These are phyloP conservation scores for Diplogelasinospora grovesii DNA, from an alignment of 495 filamentous ascomycete species.

Conservation along the genomic window DNA sequence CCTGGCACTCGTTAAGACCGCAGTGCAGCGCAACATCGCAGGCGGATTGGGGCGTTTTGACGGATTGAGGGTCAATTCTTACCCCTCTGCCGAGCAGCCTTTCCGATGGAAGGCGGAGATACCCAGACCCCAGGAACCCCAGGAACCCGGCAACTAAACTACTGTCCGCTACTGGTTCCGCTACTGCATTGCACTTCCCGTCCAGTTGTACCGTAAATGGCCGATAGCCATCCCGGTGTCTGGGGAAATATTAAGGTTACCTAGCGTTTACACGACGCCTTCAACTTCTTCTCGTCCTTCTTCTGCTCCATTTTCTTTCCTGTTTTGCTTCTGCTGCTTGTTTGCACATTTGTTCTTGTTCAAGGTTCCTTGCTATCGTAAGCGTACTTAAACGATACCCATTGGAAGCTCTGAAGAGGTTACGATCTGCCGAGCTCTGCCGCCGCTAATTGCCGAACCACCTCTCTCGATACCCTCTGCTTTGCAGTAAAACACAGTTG, in stretches of 20 bases:
- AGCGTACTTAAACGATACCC: background rate
- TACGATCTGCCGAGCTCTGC: slow-evolving; percentile 3
- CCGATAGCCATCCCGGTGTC: too few species aligned
- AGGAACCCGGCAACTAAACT: too few species aligned
- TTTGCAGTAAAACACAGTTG: background rate
- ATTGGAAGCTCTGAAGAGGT: too few species aligned
- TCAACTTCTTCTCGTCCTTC: background rate
- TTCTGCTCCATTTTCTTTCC: slow-evolving; percentile 4
- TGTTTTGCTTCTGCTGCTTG: background rate
- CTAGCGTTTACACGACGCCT: too few species aligned
- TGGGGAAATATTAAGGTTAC: too few species aligned
- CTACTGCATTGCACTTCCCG: too few species aligned
- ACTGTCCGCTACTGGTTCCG: too few species aligned
- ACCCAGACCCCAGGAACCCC: slow-evolving; percentile 1
- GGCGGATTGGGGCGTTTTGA: slow-evolving; percentile 1
- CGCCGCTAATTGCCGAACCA: slow-evolving; percentile 7
- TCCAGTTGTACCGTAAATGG: too few species aligned
- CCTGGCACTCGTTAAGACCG: background rate
- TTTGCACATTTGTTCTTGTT: background rate
- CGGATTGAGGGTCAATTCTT: slow-evolving; percentile 15
- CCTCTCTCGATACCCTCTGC: slow-evolving; percentile 5
- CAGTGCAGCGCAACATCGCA: background rate
- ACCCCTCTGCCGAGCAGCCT: slow-evolving; percentile 21
- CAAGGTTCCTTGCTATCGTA: too few species aligned
- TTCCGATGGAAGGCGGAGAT: slow-evolving; percentile 24